Base-by-base conservation (phyloP, 2,329 filamentous ascomycete genomes). In the Microcyclospora tardicrescens region DNA sequence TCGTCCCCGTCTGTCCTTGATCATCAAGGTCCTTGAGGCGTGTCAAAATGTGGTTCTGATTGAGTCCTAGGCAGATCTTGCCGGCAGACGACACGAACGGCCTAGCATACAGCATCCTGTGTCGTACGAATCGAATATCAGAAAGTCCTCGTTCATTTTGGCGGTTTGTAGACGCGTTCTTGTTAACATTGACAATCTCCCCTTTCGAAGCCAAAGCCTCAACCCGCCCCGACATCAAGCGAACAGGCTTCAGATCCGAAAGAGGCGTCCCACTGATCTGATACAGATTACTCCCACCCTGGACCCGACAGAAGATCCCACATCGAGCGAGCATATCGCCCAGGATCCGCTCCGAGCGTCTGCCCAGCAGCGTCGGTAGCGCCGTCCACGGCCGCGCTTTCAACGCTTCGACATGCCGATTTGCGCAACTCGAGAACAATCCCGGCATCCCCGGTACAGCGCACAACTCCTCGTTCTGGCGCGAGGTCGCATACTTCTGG, bases 1-100 rank as follows among this genome's bases (percentile, higher is more conserved):
- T 62, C 49, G 81, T 83, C 10, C 77, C 54, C 0, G 77, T 82
- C 45, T 80, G 72, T 10, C 61, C 54, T 1, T 65, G 52, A 49
- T 73, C 63, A 29, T 63, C 44, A 31, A 59, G 43, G 50, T 71
- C 52, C 28, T 69, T 61, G 46, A 71, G 81, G 15, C 85, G 76
- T 54, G 91, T 93, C 16, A 96, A 61, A 2, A 87, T 77, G 64
- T 95, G 87, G 40, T 84, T 84, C 57, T 84, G 82, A 46, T 78
- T 77, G 38, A 93, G 69, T 2, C 91, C 89, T 56, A 82, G 79
- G 13, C 75, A 71, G 6, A 91, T 71, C 8, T 68, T 61, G 2
- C 81, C 79, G 48, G 73, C 73, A 2, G 75, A 67, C 51, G 81
- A 89, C 24, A 87, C 64, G 2, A 74, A 71, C 14, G 85, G 75